Conservation (phyloP, 768 basidiomycete species). For the Termitomyces sp. region DNA sequence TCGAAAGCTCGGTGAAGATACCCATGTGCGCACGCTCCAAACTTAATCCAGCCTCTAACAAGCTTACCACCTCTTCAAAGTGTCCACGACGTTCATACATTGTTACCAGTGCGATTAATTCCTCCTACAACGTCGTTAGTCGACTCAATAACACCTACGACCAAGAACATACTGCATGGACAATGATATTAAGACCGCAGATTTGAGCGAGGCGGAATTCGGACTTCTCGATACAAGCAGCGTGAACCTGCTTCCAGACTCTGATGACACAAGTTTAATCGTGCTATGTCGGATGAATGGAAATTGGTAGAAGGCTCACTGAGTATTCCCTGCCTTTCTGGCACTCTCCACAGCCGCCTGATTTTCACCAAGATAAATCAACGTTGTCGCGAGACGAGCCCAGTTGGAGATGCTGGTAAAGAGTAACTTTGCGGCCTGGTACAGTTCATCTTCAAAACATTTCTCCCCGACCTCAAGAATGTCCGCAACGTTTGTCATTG, state of each 20-base stretch:
- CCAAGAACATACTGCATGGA: conserved; percentile 60
- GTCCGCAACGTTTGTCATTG: conserved; percentile 98
- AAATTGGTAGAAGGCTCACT: conserved; percentile 45
- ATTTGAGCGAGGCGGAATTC: conserved; percentile 99
- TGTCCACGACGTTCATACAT: conserved; percentile 89
- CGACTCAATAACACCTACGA: not conserved
- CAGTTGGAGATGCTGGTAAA: conserved; percentile 98
- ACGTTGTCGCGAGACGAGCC: conserved; percentile 95
- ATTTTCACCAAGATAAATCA: conserved; percentile 97
- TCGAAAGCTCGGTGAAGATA: conserved; percentile 93
- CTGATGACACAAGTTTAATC: conserved; percentile 30
- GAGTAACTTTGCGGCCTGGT: conserved; percentile 93
- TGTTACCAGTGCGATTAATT: conserved; percentile 66
- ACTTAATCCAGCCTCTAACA: conserved; percentile 93
- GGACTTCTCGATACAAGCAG: conserved; percentile 94
- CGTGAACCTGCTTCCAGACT: conserved; percentile 99
- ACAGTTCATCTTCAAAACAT: conserved; percentile 97
- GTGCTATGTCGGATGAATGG: not conserved
- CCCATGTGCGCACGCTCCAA: conserved; percentile 99
- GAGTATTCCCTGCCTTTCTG: conserved; percentile 98
- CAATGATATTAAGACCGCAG: conserved; percentile 96
- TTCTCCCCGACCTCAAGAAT: conserved; percentile 97
- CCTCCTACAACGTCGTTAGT: conserved; percentile 48
- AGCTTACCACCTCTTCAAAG: conserved; percentile 88
- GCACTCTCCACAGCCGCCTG: conserved; percentile 98